phyloP scores from a whole-genome alignment of 352 stramenopile genomes.

The Globisporangium cederbergense region DNA sequence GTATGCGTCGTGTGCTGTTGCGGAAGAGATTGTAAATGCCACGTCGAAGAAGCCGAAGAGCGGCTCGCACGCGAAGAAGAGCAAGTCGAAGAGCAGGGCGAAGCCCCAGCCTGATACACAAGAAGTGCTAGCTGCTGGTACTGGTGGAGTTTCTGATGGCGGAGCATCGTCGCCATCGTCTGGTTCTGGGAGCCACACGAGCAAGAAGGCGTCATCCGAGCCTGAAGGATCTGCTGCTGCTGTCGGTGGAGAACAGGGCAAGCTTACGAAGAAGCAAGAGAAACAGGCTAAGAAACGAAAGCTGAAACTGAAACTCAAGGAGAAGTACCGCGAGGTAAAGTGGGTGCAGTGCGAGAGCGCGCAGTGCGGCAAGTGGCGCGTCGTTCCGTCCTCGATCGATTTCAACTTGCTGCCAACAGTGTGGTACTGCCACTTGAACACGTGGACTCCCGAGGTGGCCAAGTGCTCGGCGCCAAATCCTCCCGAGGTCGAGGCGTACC shows the following conservation, averaged over 20 bases:
- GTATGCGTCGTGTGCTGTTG: slow-evolving; percentile 83
- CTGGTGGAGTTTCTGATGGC: slow-evolving; percentile 22
- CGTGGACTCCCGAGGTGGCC: slow-evolving; percentile 67
- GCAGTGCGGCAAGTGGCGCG: slow-evolving; percentile 93
- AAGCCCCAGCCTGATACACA: slow-evolving; percentile 16
- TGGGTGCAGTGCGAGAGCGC: slow-evolving; percentile 96
- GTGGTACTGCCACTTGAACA: slow-evolving; percentile 86
- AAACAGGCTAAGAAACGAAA: slow-evolving; percentile 79
- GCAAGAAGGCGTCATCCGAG: slow-evolving; percentile 16
- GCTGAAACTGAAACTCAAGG: slow-evolving; percentile 66
- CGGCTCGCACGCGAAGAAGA: slow-evolving; percentile 7
- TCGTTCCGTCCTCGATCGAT: slow-evolving; percentile 90
- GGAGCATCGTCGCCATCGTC: slow-evolving; percentile 37
- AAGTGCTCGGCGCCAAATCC: slow-evolving; percentile 70
- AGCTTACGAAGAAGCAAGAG: slow-evolving; percentile 46
- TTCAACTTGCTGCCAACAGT: slow-evolving; percentile 86
- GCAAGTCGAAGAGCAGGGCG: slow-evolving; percentile 25
- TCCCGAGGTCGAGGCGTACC: slow-evolving; percentile 62
- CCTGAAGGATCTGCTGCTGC: neutral
- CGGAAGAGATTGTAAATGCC: slow-evolving; percentile 75
- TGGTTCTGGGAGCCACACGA: slow-evolving; percentile 26
- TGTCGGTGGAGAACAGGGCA: slow-evolving; percentile 19
- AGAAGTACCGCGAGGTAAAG: slow-evolving; percentile 82
- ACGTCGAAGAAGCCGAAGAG: slow-evolving; percentile 19
- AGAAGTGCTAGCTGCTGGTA: neutral